Conservation (phyloP, 148 eudicot species). For the Rheum nobile region DNA sequence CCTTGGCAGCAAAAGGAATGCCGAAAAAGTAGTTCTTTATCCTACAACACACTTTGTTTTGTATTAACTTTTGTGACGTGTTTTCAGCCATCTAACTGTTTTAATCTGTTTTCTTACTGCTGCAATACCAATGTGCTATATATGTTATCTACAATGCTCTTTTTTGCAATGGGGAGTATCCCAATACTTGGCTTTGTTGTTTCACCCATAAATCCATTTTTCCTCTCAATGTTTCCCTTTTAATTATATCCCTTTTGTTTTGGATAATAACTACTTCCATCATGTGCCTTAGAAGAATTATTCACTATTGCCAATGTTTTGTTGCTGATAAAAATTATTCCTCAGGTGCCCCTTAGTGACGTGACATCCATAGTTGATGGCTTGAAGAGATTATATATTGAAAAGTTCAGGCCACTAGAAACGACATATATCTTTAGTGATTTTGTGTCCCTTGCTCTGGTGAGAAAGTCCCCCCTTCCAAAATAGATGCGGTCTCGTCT, state of each 20-base stretch:
- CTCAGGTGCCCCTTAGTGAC: slow-evolving; percentile 34
- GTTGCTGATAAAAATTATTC: background rate
- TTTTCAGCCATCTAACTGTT: background rate
- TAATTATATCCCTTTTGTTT: background rate
- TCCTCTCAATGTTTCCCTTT: background rate
- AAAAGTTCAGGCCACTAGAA: slow-evolving; percentile 87
- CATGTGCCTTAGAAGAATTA: slow-evolving; percentile 1
- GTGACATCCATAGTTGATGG: slow-evolving; percentile 89
- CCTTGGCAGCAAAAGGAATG: background rate
- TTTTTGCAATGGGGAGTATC: background rate
- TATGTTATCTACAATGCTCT: background rate
- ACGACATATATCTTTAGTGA: slow-evolving; percentile 69
- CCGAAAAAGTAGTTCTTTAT: background rate
- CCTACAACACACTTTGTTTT: background rate
- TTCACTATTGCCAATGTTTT: background rate
- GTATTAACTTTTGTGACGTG: background rate
- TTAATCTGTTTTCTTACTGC: background rate
- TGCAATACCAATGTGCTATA: background rate
- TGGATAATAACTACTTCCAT: background rate
- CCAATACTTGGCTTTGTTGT: background rate
- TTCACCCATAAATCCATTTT: background rate
- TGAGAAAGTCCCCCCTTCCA: slow-evolving; percentile 23
- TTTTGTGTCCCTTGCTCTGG: slow-evolving; percentile 75
- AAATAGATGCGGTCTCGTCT: background rate
- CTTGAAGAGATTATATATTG: slow-evolving; percentile 64